Base-by-base conservation (phyloP, 2,329 filamentous ascomycete genomes). In the Seiridium unicorne region DNA sequence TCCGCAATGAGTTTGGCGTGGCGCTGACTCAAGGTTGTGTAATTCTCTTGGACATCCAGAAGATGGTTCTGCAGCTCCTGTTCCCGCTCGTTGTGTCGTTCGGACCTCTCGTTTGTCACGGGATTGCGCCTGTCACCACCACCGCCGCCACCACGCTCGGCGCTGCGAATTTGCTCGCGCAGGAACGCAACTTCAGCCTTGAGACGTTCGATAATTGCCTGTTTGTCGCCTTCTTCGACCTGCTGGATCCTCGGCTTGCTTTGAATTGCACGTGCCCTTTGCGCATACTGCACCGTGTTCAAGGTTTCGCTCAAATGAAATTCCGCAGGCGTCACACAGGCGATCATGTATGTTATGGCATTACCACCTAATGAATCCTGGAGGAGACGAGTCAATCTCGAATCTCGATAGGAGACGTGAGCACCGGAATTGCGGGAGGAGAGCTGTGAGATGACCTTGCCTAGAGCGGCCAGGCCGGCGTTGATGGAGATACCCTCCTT, bases 311-410 rank as follows among this genome's bases (percentile, higher is more conserved):
- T 98, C 49, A 99, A 81, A 73, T 99, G 95, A 72, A 99, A 99
- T 73, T 97, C 93, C 11, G 94, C 92, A 0, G 93, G 94, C 1
- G 94, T 99, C 36, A 99, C 93, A 76, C 95, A 99, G 7, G 95
- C 95, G 77, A 99, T 95, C 95, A 99, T 98, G 78, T 98, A 99
- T 0, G 95, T 99, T 72, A 97, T 96, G 42, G 95, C 95, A 72
- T 96, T 98, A 4, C 95, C 95, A 60, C 95, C 95, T 4, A 99
- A 83, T 0, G 95, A 99, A 76, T 99, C 95, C 79, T 99, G 95
- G 18, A 99, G 85, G 32, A 99, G 82, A 61, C 95, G 89, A 9
- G 95, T 99, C 67, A 99, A 87, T 73, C 93, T 93, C n/a, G 95
- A 98, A 77, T 99, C 95, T 64, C 95, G 92, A 74, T 99, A 99